Percentiles rank a stretch among this genome's conserved stretches.
Evolutionary conservation across 2,329 filamentous ascomycete species (phyloP).

Genomic region (Diaporthe australafricana): DNA sequence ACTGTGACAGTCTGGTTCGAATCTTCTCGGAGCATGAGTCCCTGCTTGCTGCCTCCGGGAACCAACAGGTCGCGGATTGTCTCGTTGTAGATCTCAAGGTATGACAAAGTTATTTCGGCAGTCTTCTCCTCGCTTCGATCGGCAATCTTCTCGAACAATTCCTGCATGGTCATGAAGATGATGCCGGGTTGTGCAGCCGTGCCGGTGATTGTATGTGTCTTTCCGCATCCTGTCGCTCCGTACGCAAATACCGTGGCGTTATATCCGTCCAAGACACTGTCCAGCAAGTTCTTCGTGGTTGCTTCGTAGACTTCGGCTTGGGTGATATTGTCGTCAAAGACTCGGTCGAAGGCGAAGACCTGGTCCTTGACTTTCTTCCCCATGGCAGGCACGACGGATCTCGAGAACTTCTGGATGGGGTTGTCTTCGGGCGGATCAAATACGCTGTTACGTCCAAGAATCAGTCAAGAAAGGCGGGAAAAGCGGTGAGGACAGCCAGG

Average conservation of each 20-base stretch:
- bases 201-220: conserved; percentile 97
- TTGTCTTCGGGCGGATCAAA: conserved; percentile 98
- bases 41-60: conserved; percentile 83
- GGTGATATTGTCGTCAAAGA: conserved; percentile 95
- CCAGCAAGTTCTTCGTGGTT: conserved; percentile 88
- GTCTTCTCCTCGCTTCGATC: conserved; percentile 87
- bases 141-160: conserved; percentile 95
- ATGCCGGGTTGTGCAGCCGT: conserved; percentile 94
- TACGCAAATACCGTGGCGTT: conserved; percentile 99
- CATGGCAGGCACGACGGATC: conserved; percentile 79
- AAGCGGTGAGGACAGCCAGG: background rate
- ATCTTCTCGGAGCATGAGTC: conserved; percentile 94
- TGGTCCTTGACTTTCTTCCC: conserved; percentile 97
- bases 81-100: conserved; percentile 99
- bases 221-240: conserved; percentile 96
- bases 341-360: conserved; percentile 94
- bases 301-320: conserved; percentile 96
- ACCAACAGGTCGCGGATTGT: conserved; percentile 95
- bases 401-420: conserved; percentile 87
- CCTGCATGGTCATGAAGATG: conserved; percentile 99
- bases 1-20: conserved; percentile 94
- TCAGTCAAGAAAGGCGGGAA: conserved; percentile 40
- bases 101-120: conserved; percentile 91
- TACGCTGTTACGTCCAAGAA: conserved; percentile 67
- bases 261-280: conserved; percentile 96